Evolutionary conservation across 176 grass and related monocot genomes (phyloP).

Genomic region (Leersia perrieri): DNA sequence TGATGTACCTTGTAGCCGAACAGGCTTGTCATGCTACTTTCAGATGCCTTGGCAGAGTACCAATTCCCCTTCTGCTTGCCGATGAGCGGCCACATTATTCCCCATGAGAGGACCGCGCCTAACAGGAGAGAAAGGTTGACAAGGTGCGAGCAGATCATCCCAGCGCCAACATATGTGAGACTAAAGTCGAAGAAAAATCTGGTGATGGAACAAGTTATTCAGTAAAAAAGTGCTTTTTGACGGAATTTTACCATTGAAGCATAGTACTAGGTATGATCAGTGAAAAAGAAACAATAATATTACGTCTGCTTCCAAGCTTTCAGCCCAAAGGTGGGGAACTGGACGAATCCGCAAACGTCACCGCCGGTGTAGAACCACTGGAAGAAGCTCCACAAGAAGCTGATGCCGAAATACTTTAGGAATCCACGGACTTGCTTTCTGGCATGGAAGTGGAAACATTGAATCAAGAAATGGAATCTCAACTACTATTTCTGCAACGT

Average conservation of each 20-base stretch:
- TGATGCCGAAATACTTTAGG: conserved; percentile 74
- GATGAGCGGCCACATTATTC: conserved; percentile 95
- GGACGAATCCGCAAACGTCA: conserved; percentile 73
- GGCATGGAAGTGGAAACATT: conserved; percentile 9
- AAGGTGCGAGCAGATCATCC: conserved; percentile 95
- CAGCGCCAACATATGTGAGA: conserved; percentile 88
- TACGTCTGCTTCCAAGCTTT: conserved; percentile 96
- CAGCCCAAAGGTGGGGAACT: conserved; percentile 92
- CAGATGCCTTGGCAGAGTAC: conserved; percentile 49
- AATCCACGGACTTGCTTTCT: conserved; percentile 84
- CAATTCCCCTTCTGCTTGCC: conserved; percentile 74
- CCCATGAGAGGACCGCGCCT: conserved; percentile 88
- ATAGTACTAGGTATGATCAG: not conserved
- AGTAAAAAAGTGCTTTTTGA: not conserved
- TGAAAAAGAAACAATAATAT: not conserved
- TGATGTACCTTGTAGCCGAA: conserved; percentile 84
- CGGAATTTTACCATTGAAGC: not conserved
- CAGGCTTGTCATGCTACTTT: conserved; percentile 76
- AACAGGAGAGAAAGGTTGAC: conserved; percentile 88
- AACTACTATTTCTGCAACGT: not conserved
- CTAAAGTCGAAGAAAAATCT: conserved; percentile 99
- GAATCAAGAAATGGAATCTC: not conserved
- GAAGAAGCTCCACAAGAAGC: conserved; percentile 95
- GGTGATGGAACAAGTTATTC: not conserved
- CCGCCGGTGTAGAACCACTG: conserved; percentile 94